phyloP scores from a whole-genome alignment of 257 asterid genomes.

The Nicotiana noctiflora region DNA sequence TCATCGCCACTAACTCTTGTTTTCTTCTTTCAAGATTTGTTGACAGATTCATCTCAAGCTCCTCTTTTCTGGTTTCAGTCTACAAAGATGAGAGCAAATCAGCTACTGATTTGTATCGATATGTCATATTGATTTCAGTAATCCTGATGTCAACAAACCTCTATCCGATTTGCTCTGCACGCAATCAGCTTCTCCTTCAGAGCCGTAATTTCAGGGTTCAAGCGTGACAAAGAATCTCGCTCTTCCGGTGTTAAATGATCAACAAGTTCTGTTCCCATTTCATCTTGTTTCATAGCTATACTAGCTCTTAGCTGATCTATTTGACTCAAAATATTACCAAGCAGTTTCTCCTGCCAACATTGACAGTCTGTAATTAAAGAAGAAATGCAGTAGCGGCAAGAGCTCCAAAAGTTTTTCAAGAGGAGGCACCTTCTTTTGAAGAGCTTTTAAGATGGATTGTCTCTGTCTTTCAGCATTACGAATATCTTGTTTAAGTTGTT shows the following conservation, averaged over 20 bases:
- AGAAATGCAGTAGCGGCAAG: conserved; percentile 1
- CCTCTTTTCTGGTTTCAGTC: conserved; percentile 90
- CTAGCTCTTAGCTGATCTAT: conserved; percentile 81
- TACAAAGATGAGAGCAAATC: conserved; percentile 16
- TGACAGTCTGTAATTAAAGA: background rate
- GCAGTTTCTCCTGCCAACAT: conserved; percentile 71
- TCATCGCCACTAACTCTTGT: conserved; percentile 85
- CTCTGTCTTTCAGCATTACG: conserved; percentile 75
- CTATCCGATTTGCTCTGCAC: conserved; percentile 77
- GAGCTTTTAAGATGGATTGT: conserved; percentile 65
- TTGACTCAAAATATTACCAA: conserved; percentile 67
- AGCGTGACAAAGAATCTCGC: conserved; percentile 69
- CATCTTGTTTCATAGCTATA: conserved; percentile 72
- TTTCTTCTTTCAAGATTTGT: conserved; percentile 90
- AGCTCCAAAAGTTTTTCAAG: background rate
- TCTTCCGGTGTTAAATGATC: conserved; percentile 94
- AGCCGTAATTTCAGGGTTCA: conserved; percentile 84
- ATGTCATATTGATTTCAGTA: conserved; percentile 1
- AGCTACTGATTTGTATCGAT: background rate
- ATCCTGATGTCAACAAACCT: conserved; percentile 44
- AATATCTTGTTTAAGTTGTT: conserved; percentile 79
- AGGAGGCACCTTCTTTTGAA: conserved; percentile 70
- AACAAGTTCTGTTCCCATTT: conserved; percentile 94
- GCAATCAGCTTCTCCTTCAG: conserved; percentile 67
- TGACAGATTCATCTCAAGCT: conserved; percentile 95